These are phyloP conservation scores for Boletus sp. DNA, from an alignment of 768 basidiomycete species.

Conservation along the genomic window DNA sequence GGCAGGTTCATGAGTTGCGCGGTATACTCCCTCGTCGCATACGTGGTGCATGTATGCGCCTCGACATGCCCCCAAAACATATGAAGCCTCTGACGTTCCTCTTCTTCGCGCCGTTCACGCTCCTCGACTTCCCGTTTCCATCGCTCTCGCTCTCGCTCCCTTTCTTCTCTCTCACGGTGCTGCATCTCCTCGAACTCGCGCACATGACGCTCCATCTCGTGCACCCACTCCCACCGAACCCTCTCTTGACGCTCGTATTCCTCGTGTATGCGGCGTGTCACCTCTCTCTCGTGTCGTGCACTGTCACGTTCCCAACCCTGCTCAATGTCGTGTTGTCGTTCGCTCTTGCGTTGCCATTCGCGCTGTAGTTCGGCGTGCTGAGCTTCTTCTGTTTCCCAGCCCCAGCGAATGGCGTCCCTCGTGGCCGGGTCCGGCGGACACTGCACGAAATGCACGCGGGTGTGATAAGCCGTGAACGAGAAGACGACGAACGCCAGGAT, in stretches of 20 bases:
- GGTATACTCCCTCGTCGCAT: slow-evolving; percentile 28
- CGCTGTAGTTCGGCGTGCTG: neutral
- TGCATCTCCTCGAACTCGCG: slow-evolving; percentile 5
- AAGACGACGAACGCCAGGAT: neutral
- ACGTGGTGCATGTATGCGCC: slow-evolving; percentile 24
- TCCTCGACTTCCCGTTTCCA: slow-evolving; percentile 20
- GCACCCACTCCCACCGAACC: slow-evolving; percentile 1
- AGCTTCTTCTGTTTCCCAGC: slow-evolving; percentile 6
- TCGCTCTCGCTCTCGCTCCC: neutral
- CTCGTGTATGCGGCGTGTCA: neutral
- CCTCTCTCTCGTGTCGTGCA: slow-evolving; percentile 2
- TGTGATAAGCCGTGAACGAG: neutral
- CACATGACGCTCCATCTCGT: neutral
- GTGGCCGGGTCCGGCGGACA: slow-evolving; percentile 8
- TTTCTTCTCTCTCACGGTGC: neutral
- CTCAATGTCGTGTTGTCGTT: neutral
- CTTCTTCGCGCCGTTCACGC: slow-evolving; percentile 1
- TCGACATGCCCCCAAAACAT: slow-evolving; percentile 23
- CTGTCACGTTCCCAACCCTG: neutral
- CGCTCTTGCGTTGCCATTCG: slow-evolving; percentile 3
- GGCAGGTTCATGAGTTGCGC: slow-evolving; percentile 32
- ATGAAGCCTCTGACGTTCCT: slow-evolving; percentile 21
- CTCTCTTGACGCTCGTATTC: slow-evolving; percentile 7
- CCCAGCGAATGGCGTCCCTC: neutral
- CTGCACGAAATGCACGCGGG: neutral